Evolutionary conservation across 202 grass and related monocot genomes (phyloP), one percentile per base, ranked within the genome.

Genomic region (Zoysia matrella): DNA sequence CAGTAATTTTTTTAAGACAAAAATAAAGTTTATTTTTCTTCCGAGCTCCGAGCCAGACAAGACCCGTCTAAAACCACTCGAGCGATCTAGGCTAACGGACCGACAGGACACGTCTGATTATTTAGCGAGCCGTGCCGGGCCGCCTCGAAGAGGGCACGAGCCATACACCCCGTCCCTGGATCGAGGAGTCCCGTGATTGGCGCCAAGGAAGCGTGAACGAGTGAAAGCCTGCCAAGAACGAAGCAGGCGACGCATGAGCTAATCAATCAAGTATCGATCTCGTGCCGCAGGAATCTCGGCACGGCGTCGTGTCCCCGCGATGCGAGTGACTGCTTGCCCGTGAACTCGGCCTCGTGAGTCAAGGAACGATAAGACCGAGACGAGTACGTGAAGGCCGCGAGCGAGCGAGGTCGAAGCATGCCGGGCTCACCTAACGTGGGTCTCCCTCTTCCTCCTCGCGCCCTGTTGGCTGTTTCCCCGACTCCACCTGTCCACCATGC

Each of bases 401-500:
- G 30, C 30, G 30, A 36, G 30, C 30, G 30, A 36, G 30, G 30
- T 82, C 1, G 41, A 62, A 79, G 79, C 74, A 83, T 65, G 69
- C 83, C 64, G 79, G 83, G 85, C 73, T 8, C 61, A 82, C 87
- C 87, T 77, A 77, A 77, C 69, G 45, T 22, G 73, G 82, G 4
- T 5, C 36, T 22, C 22, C 14, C 18, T 47, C 72, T 53, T 42
- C 40, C 74, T 40, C 12, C 3, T 69, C 51, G 47, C 52, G 66
- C 68, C 15, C 43, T 49, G 48, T 36, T 36, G 30, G 30, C 30
- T 36, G 18, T 66, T 39, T 67, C 18, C 43, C 48, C 47, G 7
- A 52, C 30, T 36, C 1, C 30, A 36, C 30, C 30, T 36, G 30
- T 36, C 47, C 67, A 82, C 52, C 77, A 40, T 15, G 36, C 54